Evolutionary conservation across 2,329 filamentous ascomycete species (phyloP).

Genomic region (Dendryphion nanum): DNA sequence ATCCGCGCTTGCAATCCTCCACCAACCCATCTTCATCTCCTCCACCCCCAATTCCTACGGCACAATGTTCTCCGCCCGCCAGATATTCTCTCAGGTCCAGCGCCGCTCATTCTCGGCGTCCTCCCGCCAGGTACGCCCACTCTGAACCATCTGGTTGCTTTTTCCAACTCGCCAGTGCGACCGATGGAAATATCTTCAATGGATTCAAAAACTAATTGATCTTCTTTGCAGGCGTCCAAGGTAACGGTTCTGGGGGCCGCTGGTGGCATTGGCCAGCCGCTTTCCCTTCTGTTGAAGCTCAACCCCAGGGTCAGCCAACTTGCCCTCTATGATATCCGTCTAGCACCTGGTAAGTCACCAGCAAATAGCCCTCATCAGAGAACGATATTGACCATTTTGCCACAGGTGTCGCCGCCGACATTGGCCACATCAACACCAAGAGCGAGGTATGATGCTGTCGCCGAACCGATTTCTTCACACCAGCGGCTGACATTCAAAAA

Average conservation of each 20-base stretch:
- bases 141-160: constrained; percentile 6
- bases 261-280: constrained; percentile 96
- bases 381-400: constrained; percentile 17
- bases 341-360: constrained; percentile 73
- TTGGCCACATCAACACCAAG: constrained; percentile 99
- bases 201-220: constrained; percentile 21
- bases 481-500: constrained; percentile 21
- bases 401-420: constrained; percentile 92
- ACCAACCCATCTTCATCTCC: constrained; percentile 19
- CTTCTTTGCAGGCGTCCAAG: constrained; percentile 76
- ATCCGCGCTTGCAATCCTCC: constrained; percentile 11
- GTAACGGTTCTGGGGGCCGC: constrained; percentile 95
- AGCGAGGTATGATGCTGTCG: constrained; percentile 55
- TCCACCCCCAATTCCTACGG: constrained; percentile 13
- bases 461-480: constrained; percentile 4
- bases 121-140: constrained; percentile 47
- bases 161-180: constrained; percentile 11
- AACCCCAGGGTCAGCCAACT: constrained; percentile 93
- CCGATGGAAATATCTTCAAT: constrained; percentile 12
- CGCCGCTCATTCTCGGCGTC: constrained; percentile 54
- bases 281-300: constrained; percentile 97
- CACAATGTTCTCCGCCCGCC: constrained; percentile 67
- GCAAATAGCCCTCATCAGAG: neutral
- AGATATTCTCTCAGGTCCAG: constrained; percentile 51
- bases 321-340: constrained; percentile 95